Conservation (phyloP, 1,284 basidiomycete species). For the Ceratobasidium sp. region DNA sequence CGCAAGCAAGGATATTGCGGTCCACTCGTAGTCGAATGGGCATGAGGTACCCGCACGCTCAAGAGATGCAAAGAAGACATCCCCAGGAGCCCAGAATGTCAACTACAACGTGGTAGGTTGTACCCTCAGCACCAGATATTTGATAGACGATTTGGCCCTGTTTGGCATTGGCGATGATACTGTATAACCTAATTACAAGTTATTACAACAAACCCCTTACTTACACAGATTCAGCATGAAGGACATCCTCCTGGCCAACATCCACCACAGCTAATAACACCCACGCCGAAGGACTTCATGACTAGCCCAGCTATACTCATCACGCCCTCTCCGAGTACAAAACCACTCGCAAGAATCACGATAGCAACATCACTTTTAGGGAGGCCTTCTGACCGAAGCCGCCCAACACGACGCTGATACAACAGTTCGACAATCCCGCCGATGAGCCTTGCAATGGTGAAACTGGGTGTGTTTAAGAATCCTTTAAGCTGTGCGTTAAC, state of each 20-base stretch:
- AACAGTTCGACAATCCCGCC: conserved; percentile 86
- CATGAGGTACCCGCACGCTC: conserved; percentile 12
- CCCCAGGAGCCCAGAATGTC: neutral
- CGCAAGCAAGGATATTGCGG: neutral
- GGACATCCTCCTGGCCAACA: conserved; percentile 80
- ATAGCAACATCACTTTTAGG: conserved; percentile 71
- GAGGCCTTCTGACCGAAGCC: conserved; percentile 54
- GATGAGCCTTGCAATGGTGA: conserved; percentile 90
- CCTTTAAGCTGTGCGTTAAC: conserved; percentile 54
- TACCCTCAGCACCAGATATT: neutral
- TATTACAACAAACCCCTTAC: neutral
- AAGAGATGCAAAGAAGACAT: neutral
- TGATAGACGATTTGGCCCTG: neutral
- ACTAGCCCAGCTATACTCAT: conserved; percentile 85
- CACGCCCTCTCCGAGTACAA: conserved; percentile 94
- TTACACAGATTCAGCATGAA: conserved; percentile 63
- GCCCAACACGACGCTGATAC: conserved; percentile 67
- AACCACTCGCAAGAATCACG: conserved; percentile 92
- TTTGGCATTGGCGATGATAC: no score
- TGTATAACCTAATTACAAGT: neutral
- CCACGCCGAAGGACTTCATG: conserved; percentile 79
- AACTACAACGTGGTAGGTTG: conserved; percentile 2
- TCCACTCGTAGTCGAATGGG: neutral
- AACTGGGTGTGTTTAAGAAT: conserved; percentile 95
- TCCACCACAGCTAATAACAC: conserved; percentile 85